Percentiles rank a stretch among this genome's conserved stretches.
phyloP scores from a whole-genome alignment of 108 stramenopile genomes.

The Discostella stelligeroides region DNA sequence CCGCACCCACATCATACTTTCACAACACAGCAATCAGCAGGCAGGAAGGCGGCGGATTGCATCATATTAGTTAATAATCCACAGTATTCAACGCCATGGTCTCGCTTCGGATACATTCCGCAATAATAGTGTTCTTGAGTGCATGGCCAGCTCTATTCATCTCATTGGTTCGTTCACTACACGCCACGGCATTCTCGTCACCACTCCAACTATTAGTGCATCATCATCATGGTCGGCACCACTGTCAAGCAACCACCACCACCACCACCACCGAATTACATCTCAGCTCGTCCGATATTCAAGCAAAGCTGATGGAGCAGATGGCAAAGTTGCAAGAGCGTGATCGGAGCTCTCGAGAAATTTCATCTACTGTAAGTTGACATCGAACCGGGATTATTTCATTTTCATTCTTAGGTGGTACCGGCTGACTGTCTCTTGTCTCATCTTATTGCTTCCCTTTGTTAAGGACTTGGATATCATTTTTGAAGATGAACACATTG shows the following conservation, averaged over 20 bases:
- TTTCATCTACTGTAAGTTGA: conserved; percentile 35
- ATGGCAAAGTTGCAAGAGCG: conserved; percentile 47
- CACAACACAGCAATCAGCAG: too few relatives aligned
- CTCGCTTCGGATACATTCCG: not conserved
- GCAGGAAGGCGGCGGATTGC: too few relatives aligned
- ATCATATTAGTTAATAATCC: too few relatives aligned
- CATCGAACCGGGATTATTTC: too few relatives aligned
- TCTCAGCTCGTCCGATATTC: conserved; percentile 34
- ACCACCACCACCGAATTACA: conserved; percentile 9
- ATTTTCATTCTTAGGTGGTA: too few relatives aligned
- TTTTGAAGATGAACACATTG: conserved; percentile 82
- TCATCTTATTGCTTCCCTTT: not conserved
- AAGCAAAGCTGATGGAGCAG: conserved; percentile 34
- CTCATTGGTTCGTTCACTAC: not conserved
- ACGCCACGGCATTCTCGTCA: conserved; percentile 17
- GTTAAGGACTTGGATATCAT: conserved; percentile 75
- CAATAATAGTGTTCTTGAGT: conserved; percentile 6
- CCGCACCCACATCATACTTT: too few relatives aligned
- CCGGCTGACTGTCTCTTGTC: not conserved
- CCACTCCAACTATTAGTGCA: not conserved
- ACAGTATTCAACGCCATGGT: not conserved
- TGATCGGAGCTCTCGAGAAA: conserved; percentile 28
- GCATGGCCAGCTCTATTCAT: not conserved
- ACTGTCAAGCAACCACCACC: not conserved
- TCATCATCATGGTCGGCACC: not conserved